A percentile compares a stretch with the other conserved stretches of the same genome.
Evolutionary conservation across 176 grass and related monocot species (phyloP).

Genomic region (Olyra latifolia): DNA sequence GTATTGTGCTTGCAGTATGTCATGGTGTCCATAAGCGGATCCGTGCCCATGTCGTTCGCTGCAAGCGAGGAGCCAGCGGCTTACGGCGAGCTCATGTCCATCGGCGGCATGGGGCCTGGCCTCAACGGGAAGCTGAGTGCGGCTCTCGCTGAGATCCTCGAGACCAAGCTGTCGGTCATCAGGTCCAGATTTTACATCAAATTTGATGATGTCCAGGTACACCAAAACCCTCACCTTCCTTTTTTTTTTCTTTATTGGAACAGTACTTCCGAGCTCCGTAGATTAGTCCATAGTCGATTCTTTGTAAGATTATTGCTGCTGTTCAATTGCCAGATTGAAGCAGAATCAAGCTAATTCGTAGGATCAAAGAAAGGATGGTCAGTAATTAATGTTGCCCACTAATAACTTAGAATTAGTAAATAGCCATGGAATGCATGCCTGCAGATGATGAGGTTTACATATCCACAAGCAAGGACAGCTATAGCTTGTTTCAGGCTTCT

Average conservation of each 20-base stretch:
- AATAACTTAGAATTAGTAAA: too few relatives aligned
- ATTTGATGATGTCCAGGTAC: constrained; percentile 79
- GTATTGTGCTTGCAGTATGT: constrained; percentile 65
- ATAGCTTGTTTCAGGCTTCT: too few relatives aligned
- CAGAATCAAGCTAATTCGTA: too few relatives aligned
- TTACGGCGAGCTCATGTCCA: constrained; percentile 85
- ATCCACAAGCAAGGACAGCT: too few relatives aligned
- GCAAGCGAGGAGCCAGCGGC: constrained; percentile 76
- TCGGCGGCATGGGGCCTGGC: constrained; percentile 74
- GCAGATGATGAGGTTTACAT: too few relatives aligned
- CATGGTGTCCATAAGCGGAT: constrained; percentile 77
- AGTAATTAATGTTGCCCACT: too few relatives aligned
- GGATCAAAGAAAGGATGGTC: too few relatives aligned
- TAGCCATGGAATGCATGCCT: too few relatives aligned
- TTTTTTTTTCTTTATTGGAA: neutral
- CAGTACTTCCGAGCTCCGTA: too few relatives aligned
- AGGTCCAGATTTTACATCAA: constrained; percentile 85
- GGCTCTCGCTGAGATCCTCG: constrained; percentile 73
- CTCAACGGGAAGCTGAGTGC: constrained; percentile 88
- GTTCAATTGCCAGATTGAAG: too few relatives aligned
- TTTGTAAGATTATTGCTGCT: neutral
- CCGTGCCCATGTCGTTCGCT: constrained; percentile 78
- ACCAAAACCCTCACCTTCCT: neutral
- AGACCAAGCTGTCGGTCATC: constrained; percentile 75
- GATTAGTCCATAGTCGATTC: too few relatives aligned